Base-by-base conservation (phyloP, 345 rosid species). In the Linum tenue region DNA sequence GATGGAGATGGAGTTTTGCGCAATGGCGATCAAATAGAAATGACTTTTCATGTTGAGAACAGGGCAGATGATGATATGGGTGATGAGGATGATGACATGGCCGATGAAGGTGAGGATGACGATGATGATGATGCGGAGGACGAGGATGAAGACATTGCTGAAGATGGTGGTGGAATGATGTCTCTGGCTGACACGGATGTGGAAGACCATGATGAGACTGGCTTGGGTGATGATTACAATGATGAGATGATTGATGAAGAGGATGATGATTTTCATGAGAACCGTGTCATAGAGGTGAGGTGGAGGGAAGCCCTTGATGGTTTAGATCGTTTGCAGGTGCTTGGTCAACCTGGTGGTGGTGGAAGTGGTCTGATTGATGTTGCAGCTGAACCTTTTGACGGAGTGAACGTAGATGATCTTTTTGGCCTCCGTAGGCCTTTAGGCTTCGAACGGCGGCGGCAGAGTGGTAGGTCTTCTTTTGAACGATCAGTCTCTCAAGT, bases 281-380 rank as follows among this genome's bases (percentile, higher is more conserved):
- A 81, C 65, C 91, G 85, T 35, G 94, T 90, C 22, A 86, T 92
- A 78, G 97, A 90, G 80, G 96, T 86, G 57, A 80, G 95, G 78
- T 90, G 94, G 98, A 85, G 97, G 80, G 98, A 85, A 77, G 91
- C 96, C 66, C 85, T 90, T 72, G 97, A 92, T 80, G 94, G 91
- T 70, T 79, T 92, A 67, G 98, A 92, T 81, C 90, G 86, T 78
- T 77, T 90, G 79, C 97, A 86, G 77, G 91, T 86, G 37, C 91
- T 90, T 73, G 91, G 94, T 68, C 91, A 86, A 78, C 85, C 97
- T 74, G 96, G 94, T 71, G 77, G 94, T 71, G 77, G 74, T 69
- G 73, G 84, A 57, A 75, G 85, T 60, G 81, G 86, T 65, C 85
- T 92, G 55, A 79, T 92, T 75, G 94, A 92, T 84, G 80, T 86